Evolutionary conservation across 768 basidiomycete genomes (phyloP), one percentile per base, ranked within the genome.

Genomic region (Gelatoporia subvermispora): DNA sequence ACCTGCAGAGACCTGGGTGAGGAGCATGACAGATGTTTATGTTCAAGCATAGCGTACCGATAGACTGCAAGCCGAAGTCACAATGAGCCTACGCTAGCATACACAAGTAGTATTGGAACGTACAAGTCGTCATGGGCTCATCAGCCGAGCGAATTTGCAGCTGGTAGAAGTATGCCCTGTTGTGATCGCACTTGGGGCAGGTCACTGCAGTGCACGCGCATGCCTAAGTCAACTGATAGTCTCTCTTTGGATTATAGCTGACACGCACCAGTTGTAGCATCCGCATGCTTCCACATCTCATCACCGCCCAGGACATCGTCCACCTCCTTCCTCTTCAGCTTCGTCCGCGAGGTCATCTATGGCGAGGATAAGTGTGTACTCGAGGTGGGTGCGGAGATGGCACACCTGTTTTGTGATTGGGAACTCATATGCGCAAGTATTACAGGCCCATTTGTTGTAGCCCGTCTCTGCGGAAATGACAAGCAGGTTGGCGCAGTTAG

Each of bases 261-360:
- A 24, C 10, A 58, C 74, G 44, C 37, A 90, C 93, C 84, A 57
- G 82, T 76, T 0, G 88, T 93, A 41, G 84, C 81, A 66, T 95
- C 94, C 2, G 93, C 94, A 65, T 96, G 88, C 48, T 85, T 86
- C 92, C 94, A 96, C 68, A 83, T 84, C 51, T 92, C 90, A 34
- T 90, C 92, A 3, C 92, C 93, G 43, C 95, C 96, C 22, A 98
- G 73, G 5, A 99, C 94, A 60, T 98, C 96, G 63, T 99, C 96
- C 11, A 93, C 86, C 57, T 85, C 79, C 60, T 98, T 98, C n/a
- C 89, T 77, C 56, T 84, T 84, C 43, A 96, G 73, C 48, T 81
- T 80, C 23, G 87, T 93, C 39, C 94, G 75, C 45, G 91, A 89
- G 7, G 93, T 96, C 82, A 96, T 93, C 90, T 96, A 56, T n/a